Percentiles rank a stretch among this genome's conserved stretches.
Evolutionary conservation across 345 rosid genomes (phyloP).

Genomic region (Eucalyptus rudis): DNA sequence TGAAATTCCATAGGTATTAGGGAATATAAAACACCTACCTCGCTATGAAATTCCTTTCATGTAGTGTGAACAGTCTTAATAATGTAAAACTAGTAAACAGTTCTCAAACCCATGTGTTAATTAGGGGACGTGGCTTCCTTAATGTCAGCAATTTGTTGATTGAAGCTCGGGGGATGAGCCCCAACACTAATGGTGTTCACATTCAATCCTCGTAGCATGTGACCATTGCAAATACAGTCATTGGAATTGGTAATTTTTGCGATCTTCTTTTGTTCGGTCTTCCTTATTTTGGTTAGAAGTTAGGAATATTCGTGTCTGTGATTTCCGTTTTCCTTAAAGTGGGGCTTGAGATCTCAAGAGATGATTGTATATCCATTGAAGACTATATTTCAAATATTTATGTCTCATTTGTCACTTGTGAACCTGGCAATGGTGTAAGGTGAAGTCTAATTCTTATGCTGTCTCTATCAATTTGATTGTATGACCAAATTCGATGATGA

Average conservation of each 20-base stretch:
- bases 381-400: slow-evolving; percentile 6
- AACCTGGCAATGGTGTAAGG: slow-evolving; percentile 41
- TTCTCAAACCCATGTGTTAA: slow-evolving; percentile 10
- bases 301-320: too few species aligned
- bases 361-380: slow-evolving; percentile 28
- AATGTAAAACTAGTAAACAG: slow-evolving; percentile 7
- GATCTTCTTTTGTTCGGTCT: background rate
- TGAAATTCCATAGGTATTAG: slow-evolving; percentile 3
- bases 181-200: slow-evolving; percentile 33
- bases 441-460: background rate
- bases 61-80: background rate
- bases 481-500: background rate
- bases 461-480: background rate
- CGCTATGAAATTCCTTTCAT: slow-evolving; percentile 2
- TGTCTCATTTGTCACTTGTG: slow-evolving; percentile 10
- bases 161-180: slow-evolving; percentile 13
- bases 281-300: background rate
- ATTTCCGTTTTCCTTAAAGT: background rate
- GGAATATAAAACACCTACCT: slow-evolving; percentile 13
- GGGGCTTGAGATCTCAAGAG: slow-evolving; percentile 1
- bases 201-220: slow-evolving; percentile 1
- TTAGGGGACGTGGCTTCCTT: background rate
- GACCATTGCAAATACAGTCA: background rate
- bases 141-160: slow-evolving; percentile 1
- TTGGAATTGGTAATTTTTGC: slow-evolving; percentile 7